Percentiles rank a stretch among this genome's conserved stretches.
Conservation (phyloP, 352 stramenopile species). For the Phytophthora citricola region DNA sequence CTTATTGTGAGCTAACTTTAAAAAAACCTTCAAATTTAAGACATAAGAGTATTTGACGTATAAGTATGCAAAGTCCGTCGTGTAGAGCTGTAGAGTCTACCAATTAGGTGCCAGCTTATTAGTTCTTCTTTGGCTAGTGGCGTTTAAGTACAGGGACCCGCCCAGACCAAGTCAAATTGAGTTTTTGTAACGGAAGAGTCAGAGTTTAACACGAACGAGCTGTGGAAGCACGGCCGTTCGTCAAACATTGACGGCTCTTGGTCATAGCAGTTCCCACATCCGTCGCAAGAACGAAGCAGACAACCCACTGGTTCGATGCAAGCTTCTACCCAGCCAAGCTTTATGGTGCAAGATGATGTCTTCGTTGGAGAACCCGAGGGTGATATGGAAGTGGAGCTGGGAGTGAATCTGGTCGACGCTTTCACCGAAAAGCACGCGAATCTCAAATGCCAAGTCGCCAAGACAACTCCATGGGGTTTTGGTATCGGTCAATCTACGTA, state of each 20-base stretch:
- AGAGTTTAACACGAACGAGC: not conserved
- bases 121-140: too few species aligned
- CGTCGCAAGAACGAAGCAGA: not conserved
- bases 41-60: too few species aligned
- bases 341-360: not conserved
- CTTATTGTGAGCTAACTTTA: not conserved
- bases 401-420: constrained; percentile 24
- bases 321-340: not conserved
- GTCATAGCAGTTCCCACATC: constrained; percentile 1
- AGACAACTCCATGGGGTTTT: too few species aligned
- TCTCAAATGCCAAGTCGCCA: not conserved
- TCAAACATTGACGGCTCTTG: constrained; percentile 1
- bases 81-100: too few species aligned
- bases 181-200: constrained; percentile 1
- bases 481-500: not conserved
- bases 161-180: too few species aligned
- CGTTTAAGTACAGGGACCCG: too few species aligned
- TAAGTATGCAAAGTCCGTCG: too few species aligned
- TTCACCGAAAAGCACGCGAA: constrained; percentile 23
- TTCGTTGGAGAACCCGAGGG: constrained; percentile 16
- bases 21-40: too few species aligned
- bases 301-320: not conserved
- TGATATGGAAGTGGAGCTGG: constrained; percentile 31
- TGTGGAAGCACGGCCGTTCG: constrained; percentile 14
- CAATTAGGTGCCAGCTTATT: too few species aligned